A percentile compares a stretch with the other conserved stretches of the same genome.
These are phyloP conservation scores for Cryptococcus sp. DNA, from an alignment of 1,284 basidiomycete species.

Conservation along the genomic window DNA sequence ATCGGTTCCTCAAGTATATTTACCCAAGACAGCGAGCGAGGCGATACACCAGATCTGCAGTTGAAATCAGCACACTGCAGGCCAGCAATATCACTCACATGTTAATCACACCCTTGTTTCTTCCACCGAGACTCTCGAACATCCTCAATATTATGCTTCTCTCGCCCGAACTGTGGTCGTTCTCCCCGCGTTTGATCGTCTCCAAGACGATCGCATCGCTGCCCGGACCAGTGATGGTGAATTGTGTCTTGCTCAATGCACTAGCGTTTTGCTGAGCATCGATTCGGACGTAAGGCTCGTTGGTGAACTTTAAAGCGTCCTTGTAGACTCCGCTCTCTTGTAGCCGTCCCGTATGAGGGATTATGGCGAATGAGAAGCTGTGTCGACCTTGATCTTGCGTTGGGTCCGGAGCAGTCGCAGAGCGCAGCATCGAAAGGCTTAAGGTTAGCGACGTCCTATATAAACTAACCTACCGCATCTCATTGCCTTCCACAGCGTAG, in stretches of 20 bases:
- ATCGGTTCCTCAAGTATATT: constrained; percentile 80
- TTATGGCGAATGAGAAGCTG: constrained; percentile 78
- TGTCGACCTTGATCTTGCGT: constrained; percentile 59
- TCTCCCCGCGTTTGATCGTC: constrained; percentile 89
- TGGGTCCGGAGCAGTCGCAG: constrained; percentile 81
- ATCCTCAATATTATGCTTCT: constrained; percentile 68
- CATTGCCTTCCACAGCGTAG: constrained; percentile 30
- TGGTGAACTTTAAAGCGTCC: constrained; percentile 80
- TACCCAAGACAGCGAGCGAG: constrained; percentile 61
- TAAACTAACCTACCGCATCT: constrained; percentile 18
- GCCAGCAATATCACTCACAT: constrained; percentile 31
- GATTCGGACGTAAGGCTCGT: constrained; percentile 58
- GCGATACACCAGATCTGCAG: constrained; percentile 57
- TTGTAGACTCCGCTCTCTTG: constrained; percentile 59
- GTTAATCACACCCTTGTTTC: constrained; percentile 63
- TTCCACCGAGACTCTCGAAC: constrained; percentile 85
- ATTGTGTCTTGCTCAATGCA: neutral
- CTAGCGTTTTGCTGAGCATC: neutral
- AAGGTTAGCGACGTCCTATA: neutral
- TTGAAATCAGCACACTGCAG: constrained; percentile 31
- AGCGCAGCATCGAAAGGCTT: constrained; percentile 79
- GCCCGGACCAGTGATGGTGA: constrained; percentile 5
- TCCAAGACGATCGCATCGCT: constrained; percentile 79
- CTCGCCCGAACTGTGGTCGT: constrained; percentile 63
- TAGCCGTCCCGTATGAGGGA: constrained; percentile 81